Evolutionary conservation across 306 rosid species (phyloP), one percentile per base, ranked within the genome.

Genomic region (Sophora flavescens): DNA sequence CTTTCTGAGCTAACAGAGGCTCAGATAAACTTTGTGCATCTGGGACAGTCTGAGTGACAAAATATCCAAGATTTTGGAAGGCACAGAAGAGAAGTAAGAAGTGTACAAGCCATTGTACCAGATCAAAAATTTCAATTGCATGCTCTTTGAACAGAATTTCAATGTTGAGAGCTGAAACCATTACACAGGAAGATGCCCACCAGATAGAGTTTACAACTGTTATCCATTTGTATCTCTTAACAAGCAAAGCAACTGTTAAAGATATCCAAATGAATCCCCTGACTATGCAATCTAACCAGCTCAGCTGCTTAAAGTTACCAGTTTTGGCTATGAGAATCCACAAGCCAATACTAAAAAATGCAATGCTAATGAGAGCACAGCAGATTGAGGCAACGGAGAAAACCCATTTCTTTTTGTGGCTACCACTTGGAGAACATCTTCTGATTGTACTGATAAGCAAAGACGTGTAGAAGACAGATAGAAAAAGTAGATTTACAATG

Each of bases 251-350:
- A 58, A 76, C 32, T 32, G 90, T 2, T 6, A 78, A 71, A 61
- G 88, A 87, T 72, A 83, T 70, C 96, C 93, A 91, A 67, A 88
- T 57, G 8, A 91, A 47, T 39, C 84, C 90, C 73, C 80, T 71
- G 6, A 82, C 15, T 9, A 88, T 14, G 82, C 53, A 78, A 75
- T 76, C 63, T 63, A 86, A 41, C 81, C 77, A 74, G 51, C 71
- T 70, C 59, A 79, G 14, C 17, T 72, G 66, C 16, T 33, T 41
- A 7, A 59, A 68, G 30, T 42, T 10, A 13, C 17, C 65, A 35
- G 64, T 41, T 76, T 83, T 63, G 71, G 82, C 77, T 14, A 72
- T 76, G 30, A 85, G 72, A 80, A 70, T 75, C 84, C 78, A 76
- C 10, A 91, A 78, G 35, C 85, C 87, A 62, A 57, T 63, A 30